Conservation (phyloP, 1,284 basidiomycete species). For the Cutaneotrichosporon daszewskae region DNA sequence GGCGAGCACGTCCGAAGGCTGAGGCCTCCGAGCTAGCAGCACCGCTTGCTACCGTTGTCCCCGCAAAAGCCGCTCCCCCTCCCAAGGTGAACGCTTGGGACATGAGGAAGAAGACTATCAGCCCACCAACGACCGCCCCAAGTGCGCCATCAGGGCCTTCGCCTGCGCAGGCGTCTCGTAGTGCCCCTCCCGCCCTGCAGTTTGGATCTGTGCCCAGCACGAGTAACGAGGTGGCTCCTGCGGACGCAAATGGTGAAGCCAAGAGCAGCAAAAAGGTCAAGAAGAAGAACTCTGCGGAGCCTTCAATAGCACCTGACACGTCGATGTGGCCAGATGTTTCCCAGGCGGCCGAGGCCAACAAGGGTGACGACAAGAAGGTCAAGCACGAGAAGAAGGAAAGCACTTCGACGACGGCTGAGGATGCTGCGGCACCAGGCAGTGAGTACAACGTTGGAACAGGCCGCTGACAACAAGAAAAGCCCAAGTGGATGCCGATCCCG, state of each 20-base stretch:
- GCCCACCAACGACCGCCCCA: slow-evolving; percentile 8
- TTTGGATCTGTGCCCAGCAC: no score
- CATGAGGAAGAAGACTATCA: slow-evolving; percentile 26
- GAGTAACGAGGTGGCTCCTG: no score
- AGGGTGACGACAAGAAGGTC: slow-evolving; percentile 25
- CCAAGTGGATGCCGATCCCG: slow-evolving; percentile 47
- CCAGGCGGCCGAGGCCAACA: slow-evolving; percentile 24
- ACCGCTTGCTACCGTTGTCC: slow-evolving; percentile 3
- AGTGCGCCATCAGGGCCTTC: background rate
- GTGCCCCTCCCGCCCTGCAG: no score
- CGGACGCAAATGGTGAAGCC: background rate
- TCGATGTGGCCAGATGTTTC: slow-evolving; percentile 40
- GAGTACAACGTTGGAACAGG: slow-evolving; percentile 6
- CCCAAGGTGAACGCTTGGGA: slow-evolving; percentile 42
- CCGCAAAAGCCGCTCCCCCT: slow-evolving; percentile 22
- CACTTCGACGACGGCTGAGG: slow-evolving; percentile 19
- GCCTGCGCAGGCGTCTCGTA: no score
- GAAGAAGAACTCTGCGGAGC: slow-evolving; percentile 16
- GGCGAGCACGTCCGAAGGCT: slow-evolving; percentile 25
- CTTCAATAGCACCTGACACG: slow-evolving; percentile 25
- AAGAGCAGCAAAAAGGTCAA: slow-evolving; percentile 11
- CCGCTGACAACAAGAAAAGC: slow-evolving; percentile 34
- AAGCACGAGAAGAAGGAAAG: slow-evolving; percentile 24
- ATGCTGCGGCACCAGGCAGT: slow-evolving; percentile 21
- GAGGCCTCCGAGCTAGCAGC: slow-evolving; percentile 7